Evolutionary conservation across 1,284 basidiomycete species (phyloP).

Genomic region (Irpex lacteus): DNA sequence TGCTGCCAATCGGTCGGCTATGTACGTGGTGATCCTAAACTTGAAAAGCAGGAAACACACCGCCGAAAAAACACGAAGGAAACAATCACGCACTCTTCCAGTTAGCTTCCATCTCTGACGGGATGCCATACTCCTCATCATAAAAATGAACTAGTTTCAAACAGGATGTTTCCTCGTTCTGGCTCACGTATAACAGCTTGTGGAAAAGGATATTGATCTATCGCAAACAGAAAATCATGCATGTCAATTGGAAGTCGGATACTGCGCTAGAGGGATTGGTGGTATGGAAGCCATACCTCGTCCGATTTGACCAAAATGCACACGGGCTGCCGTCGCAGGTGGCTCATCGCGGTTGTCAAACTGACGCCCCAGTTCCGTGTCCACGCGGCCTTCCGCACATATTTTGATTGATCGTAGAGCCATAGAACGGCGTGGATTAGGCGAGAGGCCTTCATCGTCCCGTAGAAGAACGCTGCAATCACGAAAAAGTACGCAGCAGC

Average conservation of each 20-base stretch:
- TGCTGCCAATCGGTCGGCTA: background rate
- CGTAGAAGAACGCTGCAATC: constrained; percentile 44
- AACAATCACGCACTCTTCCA: constrained; percentile 44
- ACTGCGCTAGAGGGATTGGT: no score
- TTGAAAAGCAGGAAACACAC: background rate
- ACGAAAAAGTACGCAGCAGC: constrained; percentile 58
- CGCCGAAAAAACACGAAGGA: constrained; percentile 7
- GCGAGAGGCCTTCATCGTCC: constrained; percentile 49
- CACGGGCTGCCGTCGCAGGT: constrained; percentile 50
- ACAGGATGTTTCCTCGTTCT: constrained; percentile 66
- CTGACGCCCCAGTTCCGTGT: constrained; percentile 40
- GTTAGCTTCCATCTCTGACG: constrained; percentile 62
- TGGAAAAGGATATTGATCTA: constrained; percentile 63
- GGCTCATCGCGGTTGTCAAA: constrained; percentile 44
- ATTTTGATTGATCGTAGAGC: constrained; percentile 59
- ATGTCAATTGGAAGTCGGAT: background rate
- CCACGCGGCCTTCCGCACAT: constrained; percentile 34
- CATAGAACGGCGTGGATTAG: constrained; percentile 55
- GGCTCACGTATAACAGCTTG: constrained; percentile 61
- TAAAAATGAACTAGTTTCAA: constrained; percentile 68
- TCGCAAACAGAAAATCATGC: background rate
- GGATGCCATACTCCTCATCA: constrained; percentile 45
- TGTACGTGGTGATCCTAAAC: background rate
- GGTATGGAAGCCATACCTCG: constrained; percentile 40
- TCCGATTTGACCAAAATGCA: constrained; percentile 60